Evolutionary conservation across 768 basidiomycete genomes (phyloP), one percentile per base, ranked within the genome.

Genomic region (Fomitopsis serialis): DNA sequence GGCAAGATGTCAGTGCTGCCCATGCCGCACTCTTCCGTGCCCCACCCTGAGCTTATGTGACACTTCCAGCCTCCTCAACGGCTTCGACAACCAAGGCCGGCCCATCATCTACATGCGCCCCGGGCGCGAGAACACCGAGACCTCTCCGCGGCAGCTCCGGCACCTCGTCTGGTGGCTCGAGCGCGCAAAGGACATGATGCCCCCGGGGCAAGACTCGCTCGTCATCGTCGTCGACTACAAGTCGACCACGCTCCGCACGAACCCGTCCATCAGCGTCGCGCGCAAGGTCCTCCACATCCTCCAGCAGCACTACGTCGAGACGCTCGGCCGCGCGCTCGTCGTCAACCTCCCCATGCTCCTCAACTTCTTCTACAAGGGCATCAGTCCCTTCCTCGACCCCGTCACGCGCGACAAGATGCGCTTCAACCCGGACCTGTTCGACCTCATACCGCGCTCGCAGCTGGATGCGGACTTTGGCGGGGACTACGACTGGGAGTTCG

Each of bases 361-460:
- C 45, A 82, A 66, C 62, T 87, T 88, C 70, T 87, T 89, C 71
- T 87, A 84, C 68, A 93, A 87, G 62, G 89, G 85, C 42, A 92
- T 95, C 58, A 72, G 85, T 9, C 91, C 92, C 0, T 92, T 94
- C 73, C 66, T 95, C 47, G 92, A 95, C 64, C 92, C 92, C 6
- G 82, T 92, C 27, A 94, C 92, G 0, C 76, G 89, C 42, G 90
- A 92, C 63, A 95, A 94, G 82, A 90, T 94, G 85, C 82, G 86
- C 22, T 94, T 95, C 68, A 95, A 95, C 64, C 91, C 92, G 3
- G 78, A 91, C 60, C 74, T 95, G 5, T 66, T 77, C 36, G 87
- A 90, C 55, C 80, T 95, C 42, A 76, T 93, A 21, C 87, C 90
- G 5, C 70, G 68, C 7, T 78, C 78, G 3, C 92, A 94, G 52